Conservation (phyloP, 345 rosid species). For the Microthlaspi erraticum region DNA sequence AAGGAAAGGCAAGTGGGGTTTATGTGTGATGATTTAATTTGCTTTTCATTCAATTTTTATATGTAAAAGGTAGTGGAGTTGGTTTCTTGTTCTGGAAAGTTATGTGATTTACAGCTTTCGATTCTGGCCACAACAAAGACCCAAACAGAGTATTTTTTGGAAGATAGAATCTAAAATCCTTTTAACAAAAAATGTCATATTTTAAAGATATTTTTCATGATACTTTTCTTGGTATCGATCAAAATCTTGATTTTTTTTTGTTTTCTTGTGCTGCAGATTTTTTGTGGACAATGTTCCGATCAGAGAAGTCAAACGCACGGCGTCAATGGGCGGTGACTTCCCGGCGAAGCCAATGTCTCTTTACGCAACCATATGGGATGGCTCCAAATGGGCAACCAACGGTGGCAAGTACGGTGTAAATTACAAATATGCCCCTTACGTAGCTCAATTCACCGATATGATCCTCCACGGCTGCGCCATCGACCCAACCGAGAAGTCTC, state of each 20-base stretch:
- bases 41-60: not conserved
- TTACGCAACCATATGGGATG: conserved; percentile 97
- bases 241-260: not conserved
- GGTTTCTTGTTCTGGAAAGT: conserved; percentile 31
- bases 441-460: conserved; percentile 66
- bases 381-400: conserved; percentile 93
- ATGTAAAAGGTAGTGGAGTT: conserved; percentile 18
- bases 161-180: not conserved
- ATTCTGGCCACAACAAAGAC: conserved; percentile 18
- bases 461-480: conserved; percentile 85
- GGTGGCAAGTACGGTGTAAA: conserved; percentile 94
- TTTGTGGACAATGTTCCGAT: conserved; percentile 78
- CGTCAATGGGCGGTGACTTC: conserved; percentile 78
- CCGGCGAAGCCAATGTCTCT: conserved; percentile 98
- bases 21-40: not conserved
- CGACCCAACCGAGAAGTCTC: conserved; percentile 70
- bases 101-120: conserved; percentile 26
- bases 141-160: conserved; percentile 13
- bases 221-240: not conserved
- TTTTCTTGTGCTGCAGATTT: conserved; percentile 54
- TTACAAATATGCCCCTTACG: conserved; percentile 87
- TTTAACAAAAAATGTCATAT: conserved; percentile 1
- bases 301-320: conserved; percentile 75
- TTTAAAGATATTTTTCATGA: not conserved
- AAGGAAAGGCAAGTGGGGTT: conserved; percentile 19